Evolutionary conservation across 2,329 filamentous ascomycete species (phyloP).

Genomic region (Golovinomyces cichoracearum): DNA sequence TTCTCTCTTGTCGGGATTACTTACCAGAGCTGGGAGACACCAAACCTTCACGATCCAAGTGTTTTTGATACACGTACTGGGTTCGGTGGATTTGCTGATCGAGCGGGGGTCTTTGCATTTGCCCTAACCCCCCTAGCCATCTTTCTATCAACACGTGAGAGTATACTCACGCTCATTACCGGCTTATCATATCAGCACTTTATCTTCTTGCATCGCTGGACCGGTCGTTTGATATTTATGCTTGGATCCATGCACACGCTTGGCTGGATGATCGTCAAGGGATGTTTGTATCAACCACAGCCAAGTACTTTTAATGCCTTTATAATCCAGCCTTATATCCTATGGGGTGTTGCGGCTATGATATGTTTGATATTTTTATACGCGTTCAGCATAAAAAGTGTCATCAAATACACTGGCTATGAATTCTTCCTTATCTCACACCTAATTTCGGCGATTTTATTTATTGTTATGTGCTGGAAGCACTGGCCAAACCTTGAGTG

Average conservation of each 20-base stretch:
- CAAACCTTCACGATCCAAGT: slow-evolving; percentile 12
- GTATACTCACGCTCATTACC: slow-evolving; percentile 40
- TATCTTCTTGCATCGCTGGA: slow-evolving; percentile 54
- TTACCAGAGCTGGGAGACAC: slow-evolving; percentile 45
- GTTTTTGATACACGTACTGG: slow-evolving; percentile 37
- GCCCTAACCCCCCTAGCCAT: slow-evolving; percentile 47
- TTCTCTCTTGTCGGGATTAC: slow-evolving; percentile 41
- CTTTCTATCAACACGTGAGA: slow-evolving; percentile 41
- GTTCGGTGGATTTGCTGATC: slow-evolving; percentile 41
- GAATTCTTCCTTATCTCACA: slow-evolving; percentile 54
- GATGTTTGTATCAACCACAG: slow-evolving; percentile 43
- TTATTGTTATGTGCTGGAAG: slow-evolving; percentile 49
- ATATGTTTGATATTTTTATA: slow-evolving; percentile 34
- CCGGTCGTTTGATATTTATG: slow-evolving; percentile 44
- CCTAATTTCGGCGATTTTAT: slow-evolving; percentile 46
- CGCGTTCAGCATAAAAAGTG: slow-evolving; percentile 29
- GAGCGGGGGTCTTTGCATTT: slow-evolving; percentile 44
- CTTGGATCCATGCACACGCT: slow-evolving; percentile 46
- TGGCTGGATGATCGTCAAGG: slow-evolving; percentile 42
- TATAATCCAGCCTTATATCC: slow-evolving; percentile 39
- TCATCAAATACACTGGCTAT: slow-evolving; percentile 42
- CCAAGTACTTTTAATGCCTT: slow-evolving; percentile 30
- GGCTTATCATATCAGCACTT: slow-evolving; percentile 54
- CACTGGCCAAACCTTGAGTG: slow-evolving; percentile 45
- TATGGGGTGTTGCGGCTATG: slow-evolving; percentile 49